Percentiles rank a stretch among this genome's conserved stretches.
phyloP scores from a whole-genome alignment of 345 rosid genomes.

The Citrus glauca region DNA sequence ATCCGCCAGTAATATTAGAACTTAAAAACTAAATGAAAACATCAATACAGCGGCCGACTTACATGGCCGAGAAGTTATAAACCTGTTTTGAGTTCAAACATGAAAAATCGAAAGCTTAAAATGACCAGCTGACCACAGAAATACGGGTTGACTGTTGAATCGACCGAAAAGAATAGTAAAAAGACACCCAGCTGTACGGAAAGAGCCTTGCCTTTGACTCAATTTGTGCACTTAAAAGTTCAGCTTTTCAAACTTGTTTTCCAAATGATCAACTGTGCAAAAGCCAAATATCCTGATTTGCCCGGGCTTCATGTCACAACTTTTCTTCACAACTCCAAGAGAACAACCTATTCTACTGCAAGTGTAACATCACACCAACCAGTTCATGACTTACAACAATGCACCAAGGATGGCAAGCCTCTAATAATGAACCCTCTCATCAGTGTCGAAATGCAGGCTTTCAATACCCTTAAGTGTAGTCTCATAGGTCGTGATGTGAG shows the following conservation, averaged over 20 bases:
- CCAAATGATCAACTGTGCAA: background rate
- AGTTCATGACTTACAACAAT: conserved; percentile 37
- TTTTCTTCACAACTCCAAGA: conserved; percentile 10
- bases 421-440: conserved; percentile 48
- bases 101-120: background rate
- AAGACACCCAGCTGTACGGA: background rate
- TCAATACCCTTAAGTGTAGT: conserved; percentile 64
- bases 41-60: conserved; percentile 9
- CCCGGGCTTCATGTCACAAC: conserved; percentile 8
- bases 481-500: conserved; percentile 51
- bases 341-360: conserved; percentile 13
- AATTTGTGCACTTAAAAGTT: background rate
- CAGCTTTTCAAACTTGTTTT: conserved; percentile 2
- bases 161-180: background rate
- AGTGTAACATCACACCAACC: conserved; percentile 19
- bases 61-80: conserved; percentile 5
- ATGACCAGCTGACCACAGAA: conserved; percentile 7
- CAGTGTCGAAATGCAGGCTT: conserved; percentile 51
- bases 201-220: background rate
- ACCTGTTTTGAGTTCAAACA: conserved; percentile 7
- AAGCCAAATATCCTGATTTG: conserved; percentile 5
- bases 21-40: background rate
- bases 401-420: conserved; percentile 1
- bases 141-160: conserved; percentile 7
- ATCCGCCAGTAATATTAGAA: background rate